These are phyloP conservation scores for Aegilops umbellulata DNA, from an alignment of 176 grass and related monocot genomes.

Conservation along the genomic window DNA sequence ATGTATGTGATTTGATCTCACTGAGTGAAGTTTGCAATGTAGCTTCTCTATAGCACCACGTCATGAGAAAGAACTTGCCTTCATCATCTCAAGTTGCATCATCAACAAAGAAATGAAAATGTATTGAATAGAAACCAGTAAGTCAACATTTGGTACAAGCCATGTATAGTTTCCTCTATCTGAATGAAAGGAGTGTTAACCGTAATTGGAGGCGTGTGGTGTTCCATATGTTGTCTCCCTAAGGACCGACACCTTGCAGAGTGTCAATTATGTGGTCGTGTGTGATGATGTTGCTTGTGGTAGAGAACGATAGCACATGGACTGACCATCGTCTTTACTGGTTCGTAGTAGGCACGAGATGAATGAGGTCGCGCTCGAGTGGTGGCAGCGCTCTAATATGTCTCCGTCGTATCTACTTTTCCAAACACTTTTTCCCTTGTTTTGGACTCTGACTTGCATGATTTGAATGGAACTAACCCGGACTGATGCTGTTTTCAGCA, in stretches of 20 bases:
- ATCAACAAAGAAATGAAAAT: not conserved
- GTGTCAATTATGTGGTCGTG: too few species aligned
- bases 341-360: not conserved
- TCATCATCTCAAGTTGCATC: not conserved
- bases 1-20: not conserved
- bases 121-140: not conserved
- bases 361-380: not conserved
- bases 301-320: slow-evolving; percentile 32
- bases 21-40: not conserved
- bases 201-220: too few species aligned
- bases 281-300: not conserved
- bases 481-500: too few species aligned
- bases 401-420: too few species aligned
- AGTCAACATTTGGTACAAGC: not conserved
- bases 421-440: too few species aligned
- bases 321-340: not conserved
- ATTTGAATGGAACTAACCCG: too few species aligned
- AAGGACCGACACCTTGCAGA: too few species aligned
- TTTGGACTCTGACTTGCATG: too few species aligned
- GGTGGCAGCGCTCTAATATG: not conserved
- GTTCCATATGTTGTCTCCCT: too few species aligned
- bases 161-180: not conserved
- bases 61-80: not conserved
- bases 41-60: not conserved
- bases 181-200: too few species aligned